These are phyloP conservation scores for Loxodes magnus DNA, from an alignment of 73 alveolate genomes.

Conservation along the genomic window DNA sequence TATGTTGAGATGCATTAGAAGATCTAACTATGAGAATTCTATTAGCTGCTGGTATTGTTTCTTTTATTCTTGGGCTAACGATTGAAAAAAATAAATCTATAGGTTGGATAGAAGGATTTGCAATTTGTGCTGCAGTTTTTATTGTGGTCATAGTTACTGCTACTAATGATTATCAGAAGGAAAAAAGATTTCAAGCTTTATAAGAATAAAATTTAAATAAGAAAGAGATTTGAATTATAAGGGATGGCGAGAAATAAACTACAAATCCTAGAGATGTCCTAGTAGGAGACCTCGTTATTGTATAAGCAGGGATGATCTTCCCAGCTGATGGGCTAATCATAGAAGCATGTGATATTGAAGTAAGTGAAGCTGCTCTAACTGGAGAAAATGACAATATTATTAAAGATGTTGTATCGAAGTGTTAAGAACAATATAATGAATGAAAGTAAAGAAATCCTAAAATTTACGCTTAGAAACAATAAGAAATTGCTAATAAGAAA, in stretches of 20 bases:
- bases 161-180: conserved; percentile 51
- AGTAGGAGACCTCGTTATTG: conserved; percentile 75
- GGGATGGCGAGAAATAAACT: conserved; percentile 49
- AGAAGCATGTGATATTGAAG: conserved; percentile 61
- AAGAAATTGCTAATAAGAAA: no score
- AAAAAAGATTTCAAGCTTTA: no score
- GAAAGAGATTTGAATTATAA: conserved; percentile 37
- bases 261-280: conserved; percentile 51
- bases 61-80: conserved; percentile 40
- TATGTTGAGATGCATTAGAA: conserved; percentile 46
- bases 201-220: no score
- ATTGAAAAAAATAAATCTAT: background rate
- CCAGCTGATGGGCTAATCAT: conserved; percentile 75
- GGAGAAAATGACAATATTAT: conserved; percentile 74
- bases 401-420: no score
- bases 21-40: conserved; percentile 63
- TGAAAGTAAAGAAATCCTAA: no score
- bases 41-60: conserved; percentile 51
- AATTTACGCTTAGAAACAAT: no score
- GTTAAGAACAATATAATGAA: no score
- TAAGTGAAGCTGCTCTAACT: conserved; percentile 86
- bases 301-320: conserved; percentile 65
- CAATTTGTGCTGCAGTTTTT: conserved; percentile 47
- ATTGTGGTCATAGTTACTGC: conserved; percentile 60
- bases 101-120: conserved; percentile 67